Base-by-base conservation (phyloP, 768 basidiomycete species). In the Leccinum longicurvipes region DNA sequence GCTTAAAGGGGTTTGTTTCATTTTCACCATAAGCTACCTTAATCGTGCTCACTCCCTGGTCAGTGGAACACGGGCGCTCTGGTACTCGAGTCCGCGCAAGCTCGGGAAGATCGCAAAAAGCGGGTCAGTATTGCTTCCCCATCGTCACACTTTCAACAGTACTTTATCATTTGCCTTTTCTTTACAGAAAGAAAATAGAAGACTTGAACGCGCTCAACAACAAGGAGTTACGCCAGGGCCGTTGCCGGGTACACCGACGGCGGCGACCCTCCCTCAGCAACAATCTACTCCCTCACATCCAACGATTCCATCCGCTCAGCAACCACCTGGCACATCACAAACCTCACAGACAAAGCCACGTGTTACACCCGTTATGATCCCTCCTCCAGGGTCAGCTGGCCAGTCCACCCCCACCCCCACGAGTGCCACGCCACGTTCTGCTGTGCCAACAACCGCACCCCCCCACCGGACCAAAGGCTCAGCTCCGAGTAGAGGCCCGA, bases 21-120 rank as follows among this genome's bases (percentile, higher is more conserved):
- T 56, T 63, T 60, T 6, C 21, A 24, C 25, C 32, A 42, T 24
- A 58, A 34, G 46, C 50, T 49, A 48, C 32, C 54, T 53, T 29
- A 15, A 15, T 5, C 10, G 49, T 56, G 47, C 56, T 65, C 49
- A 66, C 55, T 44, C 45, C 46, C 27, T 55, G 46, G 49, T 56
- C 47, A 89, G 87, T 89, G 87, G 86, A 89, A 89, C 64, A 72
- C 79, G 15, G 79, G 76, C 53, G 69, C 80, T 8, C 74, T 89
- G 23, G 76, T 89, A 4, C 71, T 80, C 28, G 87, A 87, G 70
- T 84, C 86, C 5, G 82, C 85, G 1, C 88, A 89, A 71, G 88
- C 87, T 41, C 75, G 84, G 53, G 88, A 89, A 70, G 87, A 89
- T 72, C 77, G 87, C 67, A 89, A 84, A 77, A 85, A 82, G 74